A percentile compares a stretch with the other conserved stretches of the same genome.
Conservation (phyloP, 129 eudicot genomes). For the Artemisia annua region DNA sequence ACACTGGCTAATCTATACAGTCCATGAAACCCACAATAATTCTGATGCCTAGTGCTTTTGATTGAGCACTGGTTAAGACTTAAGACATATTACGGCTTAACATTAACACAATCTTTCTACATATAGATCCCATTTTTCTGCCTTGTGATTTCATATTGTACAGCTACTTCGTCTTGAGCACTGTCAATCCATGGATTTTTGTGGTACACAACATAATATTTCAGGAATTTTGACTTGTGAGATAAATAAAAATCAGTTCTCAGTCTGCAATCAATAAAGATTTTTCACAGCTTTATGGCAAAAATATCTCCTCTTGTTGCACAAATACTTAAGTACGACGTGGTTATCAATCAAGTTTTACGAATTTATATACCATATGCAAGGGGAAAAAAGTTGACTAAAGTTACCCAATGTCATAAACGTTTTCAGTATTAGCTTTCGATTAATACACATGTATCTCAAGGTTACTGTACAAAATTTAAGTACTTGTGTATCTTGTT, state of each 20-base stretch:
- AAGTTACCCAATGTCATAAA: background rate
- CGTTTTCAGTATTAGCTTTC: conserved; percentile 3
- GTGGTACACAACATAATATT: background rate
- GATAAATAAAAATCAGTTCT: background rate
- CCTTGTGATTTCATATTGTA: background rate
- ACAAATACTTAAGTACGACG: too few relatives aligned
- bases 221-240: background rate
- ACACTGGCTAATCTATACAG: background rate
- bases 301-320: background rate
- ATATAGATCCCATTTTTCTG: background rate
- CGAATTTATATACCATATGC: background rate
- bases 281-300: background rate
- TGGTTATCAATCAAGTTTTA: background rate
- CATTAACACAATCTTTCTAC: background rate
- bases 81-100: background rate
- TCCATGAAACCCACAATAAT: background rate
- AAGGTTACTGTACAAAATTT: background rate
- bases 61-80: conserved; percentile 1
- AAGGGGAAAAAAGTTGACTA: background rate
- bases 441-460: background rate
- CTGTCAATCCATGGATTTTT: background rate
- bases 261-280: background rate
- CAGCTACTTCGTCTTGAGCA: background rate
- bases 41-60: background rate
- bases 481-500: conserved; percentile 5